These are phyloP conservation scores for Podospora conica DNA, from an alignment of 495 filamentous ascomycete species.

Conservation along the genomic window DNA sequence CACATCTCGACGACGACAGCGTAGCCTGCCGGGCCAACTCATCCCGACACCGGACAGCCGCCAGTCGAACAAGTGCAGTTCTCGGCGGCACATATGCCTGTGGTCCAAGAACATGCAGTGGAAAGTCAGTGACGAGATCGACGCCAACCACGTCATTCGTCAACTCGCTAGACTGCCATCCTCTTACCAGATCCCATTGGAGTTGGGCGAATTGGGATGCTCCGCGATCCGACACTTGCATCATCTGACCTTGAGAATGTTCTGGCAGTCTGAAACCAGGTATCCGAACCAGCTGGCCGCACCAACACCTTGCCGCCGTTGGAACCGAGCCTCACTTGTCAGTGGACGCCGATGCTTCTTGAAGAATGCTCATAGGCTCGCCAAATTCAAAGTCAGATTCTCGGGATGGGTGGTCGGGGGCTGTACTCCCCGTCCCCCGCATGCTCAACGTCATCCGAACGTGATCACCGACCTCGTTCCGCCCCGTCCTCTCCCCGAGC, in stretches of 20 bases:
- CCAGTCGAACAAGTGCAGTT: neutral
- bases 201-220: slow-evolving; percentile 11
- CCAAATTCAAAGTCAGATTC: neutral
- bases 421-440: neutral
- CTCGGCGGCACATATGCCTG: neutral
- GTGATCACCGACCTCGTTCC: neutral
- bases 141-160: neutral
- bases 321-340: neutral
- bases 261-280: neutral
- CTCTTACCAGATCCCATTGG: slow-evolving; percentile 1
- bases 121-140: neutral
- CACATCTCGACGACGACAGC: neutral
- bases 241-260: slow-evolving; percentile 13
- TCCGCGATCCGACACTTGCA: slow-evolving; percentile 1
- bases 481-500: neutral
- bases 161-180: neutral
- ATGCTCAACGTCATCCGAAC: slow-evolving; percentile 8
- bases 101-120: neutral
- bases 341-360: neutral
- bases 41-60: neutral
- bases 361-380: neutral
- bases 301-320: neutral
- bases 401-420: neutral
- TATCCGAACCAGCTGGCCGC: slow-evolving; percentile 5
- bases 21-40: neutral